A percentile compares a stretch with the other conserved stretches of the same genome.
These are phyloP conservation scores for Lentinus brumalis DNA, from an alignment of 768 basidiomycete species.

Conservation along the genomic window DNA sequence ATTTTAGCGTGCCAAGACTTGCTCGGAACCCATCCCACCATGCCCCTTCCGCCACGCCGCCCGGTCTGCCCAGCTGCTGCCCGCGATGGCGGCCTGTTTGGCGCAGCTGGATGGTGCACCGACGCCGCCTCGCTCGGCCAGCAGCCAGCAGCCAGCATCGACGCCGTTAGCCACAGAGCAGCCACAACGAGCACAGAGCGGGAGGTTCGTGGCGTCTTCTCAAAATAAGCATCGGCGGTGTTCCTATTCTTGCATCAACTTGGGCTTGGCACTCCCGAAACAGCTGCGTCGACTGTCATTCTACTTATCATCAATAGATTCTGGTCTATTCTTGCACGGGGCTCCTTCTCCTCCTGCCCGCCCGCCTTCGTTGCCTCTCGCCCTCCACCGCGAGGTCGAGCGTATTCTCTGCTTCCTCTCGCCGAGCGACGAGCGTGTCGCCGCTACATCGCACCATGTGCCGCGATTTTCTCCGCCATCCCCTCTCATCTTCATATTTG, in stretches of 20 bases:
- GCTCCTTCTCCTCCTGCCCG: not conserved
- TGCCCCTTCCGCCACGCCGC: constrained; percentile 10
- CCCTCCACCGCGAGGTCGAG: not conserved
- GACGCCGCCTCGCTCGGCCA: no score
- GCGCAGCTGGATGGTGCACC: no score
- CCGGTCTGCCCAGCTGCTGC: not conserved
- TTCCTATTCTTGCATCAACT: constrained; percentile 16
- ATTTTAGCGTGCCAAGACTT: constrained; percentile 46
- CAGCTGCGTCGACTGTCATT: constrained; percentile 12
- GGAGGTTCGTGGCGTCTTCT: constrained; percentile 18
- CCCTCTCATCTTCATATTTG: constrained; percentile 1
- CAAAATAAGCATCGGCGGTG: constrained; percentile 22
- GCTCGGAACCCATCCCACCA: constrained; percentile 24
- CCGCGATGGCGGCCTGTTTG: not conserved
- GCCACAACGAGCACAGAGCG: not conserved
- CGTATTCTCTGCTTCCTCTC: not conserved
- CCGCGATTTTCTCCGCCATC: not conserved
- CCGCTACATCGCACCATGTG: not conserved
- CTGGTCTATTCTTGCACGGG: constrained; percentile 13
- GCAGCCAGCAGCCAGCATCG: no score
- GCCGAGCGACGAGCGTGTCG: constrained; percentile 1
- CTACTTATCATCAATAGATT: constrained; percentile 19
- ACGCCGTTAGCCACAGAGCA: not conserved
- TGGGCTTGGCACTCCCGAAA: constrained; percentile 24
- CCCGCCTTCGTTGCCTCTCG: not conserved